Conservation (phyloP, 1,284 basidiomycete genomes). For the Ceratobasidium sp. region DNA sequence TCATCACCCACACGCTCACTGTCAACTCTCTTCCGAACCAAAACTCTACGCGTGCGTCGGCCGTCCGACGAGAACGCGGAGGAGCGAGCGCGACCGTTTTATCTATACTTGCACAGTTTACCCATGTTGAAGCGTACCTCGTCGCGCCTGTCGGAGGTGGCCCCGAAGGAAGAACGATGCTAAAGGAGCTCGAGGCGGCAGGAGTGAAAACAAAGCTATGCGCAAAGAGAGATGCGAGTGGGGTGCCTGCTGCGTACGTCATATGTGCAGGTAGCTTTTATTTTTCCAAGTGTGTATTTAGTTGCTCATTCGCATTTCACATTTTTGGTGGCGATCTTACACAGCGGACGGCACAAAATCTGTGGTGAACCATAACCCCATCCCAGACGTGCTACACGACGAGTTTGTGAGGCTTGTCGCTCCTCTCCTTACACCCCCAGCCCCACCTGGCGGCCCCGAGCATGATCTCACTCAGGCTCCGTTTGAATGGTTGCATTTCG, state of each 20-base stretch:
- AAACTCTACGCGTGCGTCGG: constrained; percentile 68
- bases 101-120: constrained; percentile 75
- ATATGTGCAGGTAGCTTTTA: constrained; percentile 52
- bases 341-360: constrained; percentile 66
- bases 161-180: constrained; percentile 70
- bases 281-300: background rate
- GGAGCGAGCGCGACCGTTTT: constrained; percentile 76
- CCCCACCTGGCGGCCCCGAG: constrained; percentile 15
- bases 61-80: constrained; percentile 71
- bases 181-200: constrained; percentile 71
- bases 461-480: constrained; percentile 58
- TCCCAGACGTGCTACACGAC: constrained; percentile 83
- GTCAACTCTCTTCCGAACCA: constrained; percentile 67
- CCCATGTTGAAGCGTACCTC: constrained; percentile 70
- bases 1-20: constrained; percentile 74
- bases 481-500: constrained; percentile 85
- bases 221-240: constrained; percentile 73
- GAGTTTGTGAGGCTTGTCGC: constrained; percentile 81
- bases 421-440: constrained; percentile 64
- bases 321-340: background rate
- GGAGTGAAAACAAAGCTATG: constrained; percentile 76
- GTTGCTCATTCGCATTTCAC: constrained; percentile 20
- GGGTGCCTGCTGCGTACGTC: constrained; percentile 84
- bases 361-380: constrained; percentile 83
- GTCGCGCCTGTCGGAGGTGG: constrained; percentile 77